phyloP scores from a whole-genome alignment of 192 early-diverging fungal species.

The Gryganskiella cystojenkinii region DNA sequence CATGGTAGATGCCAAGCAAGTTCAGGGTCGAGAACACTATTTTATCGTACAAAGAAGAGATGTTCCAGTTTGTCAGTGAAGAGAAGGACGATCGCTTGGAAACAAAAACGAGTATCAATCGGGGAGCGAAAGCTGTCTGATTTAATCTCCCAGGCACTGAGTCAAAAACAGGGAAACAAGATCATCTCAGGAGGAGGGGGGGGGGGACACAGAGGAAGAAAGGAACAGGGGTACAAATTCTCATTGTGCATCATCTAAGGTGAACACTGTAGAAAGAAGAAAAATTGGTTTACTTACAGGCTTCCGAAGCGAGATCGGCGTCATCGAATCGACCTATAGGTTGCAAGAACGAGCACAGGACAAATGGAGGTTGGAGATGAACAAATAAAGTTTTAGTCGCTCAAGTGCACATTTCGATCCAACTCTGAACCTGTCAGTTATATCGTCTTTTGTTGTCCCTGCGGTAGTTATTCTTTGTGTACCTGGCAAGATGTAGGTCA shows the following conservation, averaged over 20 bases:
- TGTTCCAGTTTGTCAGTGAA: too few species aligned
- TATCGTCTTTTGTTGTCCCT: neutral
- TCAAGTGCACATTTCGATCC: too few species aligned
- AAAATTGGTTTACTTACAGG: constrained; percentile 56
- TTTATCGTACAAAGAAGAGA: neutral
- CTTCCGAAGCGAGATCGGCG: constrained; percentile 92
- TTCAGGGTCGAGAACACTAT: constrained; percentile 85
- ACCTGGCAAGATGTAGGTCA: constrained; percentile 94
- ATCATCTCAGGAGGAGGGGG: neutral
- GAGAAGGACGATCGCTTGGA: too few species aligned
- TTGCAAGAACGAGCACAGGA: neutral
- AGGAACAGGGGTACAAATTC: too few species aligned
- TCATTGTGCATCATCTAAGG: neutral
- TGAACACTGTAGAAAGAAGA: neutral
- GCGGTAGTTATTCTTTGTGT: neutral
- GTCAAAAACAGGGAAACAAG: too few species aligned
- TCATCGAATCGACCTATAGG: constrained; percentile 88
- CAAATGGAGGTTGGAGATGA: constrained; percentile 9
- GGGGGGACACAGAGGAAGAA: neutral
- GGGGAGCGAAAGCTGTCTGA: too few species aligned
- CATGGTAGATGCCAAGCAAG: constrained; percentile 88
- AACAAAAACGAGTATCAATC: too few species aligned
- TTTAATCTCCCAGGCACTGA: too few species aligned
- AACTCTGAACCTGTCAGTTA: too few species aligned
- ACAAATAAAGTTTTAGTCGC: too few species aligned